Evolutionary conservation across 805 yeast species (phyloP), one percentile per base, ranked within the genome.

Genomic region (Saccharomycodes ludwigii): DNA sequence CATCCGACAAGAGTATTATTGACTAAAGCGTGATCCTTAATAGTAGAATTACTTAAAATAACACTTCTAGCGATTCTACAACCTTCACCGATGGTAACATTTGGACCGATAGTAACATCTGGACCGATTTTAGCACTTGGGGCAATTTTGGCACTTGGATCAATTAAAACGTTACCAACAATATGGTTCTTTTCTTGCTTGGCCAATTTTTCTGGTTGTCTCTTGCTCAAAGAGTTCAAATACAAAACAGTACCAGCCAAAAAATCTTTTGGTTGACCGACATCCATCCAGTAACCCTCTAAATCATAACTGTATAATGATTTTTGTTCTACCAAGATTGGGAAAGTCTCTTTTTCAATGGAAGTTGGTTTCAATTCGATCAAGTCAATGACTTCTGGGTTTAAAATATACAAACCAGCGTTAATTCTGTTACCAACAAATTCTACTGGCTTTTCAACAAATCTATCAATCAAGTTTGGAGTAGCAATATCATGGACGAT

Each of bases 231-330:
- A 35, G 97, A 78, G 58, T 80, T 71, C 61, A 91, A 71, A 72
- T 86, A 91, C 43, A 88, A 68, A 48, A 85, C 76, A 52, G 96
- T 83, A 62, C 99, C 99, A 38, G 95, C 76, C 44, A 91, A 66
- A 77, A 85, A 91, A 66, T 91, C 99, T 75, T 88, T 91, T 73
- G 99, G 99, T 71, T 91, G 99, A 63, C 99, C 99, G 48, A 91
- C 96, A 63, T 91, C 99, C 98, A 91, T 91, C 99, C 99, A 91
- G 82, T 76, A 91, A 46, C 98, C 97, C 70, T 91, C 96, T 56
- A 91, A 75, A 63, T 91, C 99, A 55, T 82, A 91, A 34, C 97
- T 86, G 72, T 77, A 91, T 52, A 91, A 72, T 39, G 78, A 71
- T 56, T 79, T 85, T 57, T 78, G 66, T 64, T 82, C 93, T 45